These are phyloP conservation scores for Talaromyces thailandensis DNA, from an alignment of 495 filamentous ascomycete species.

Conservation along the genomic window DNA sequence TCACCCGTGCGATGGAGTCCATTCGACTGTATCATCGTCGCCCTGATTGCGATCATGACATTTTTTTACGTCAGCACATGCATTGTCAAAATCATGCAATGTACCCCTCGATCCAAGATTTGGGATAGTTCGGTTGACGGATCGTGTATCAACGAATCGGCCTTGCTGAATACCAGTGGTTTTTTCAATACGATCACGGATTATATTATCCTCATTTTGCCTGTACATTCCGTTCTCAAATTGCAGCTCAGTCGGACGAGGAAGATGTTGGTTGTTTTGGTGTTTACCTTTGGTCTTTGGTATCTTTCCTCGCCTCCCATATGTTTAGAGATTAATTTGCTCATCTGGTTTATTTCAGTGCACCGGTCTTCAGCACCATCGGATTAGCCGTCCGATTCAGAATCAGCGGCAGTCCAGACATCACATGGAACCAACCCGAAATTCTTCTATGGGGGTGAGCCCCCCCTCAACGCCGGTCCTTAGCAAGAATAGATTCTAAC, in stretches of 20 bases:
- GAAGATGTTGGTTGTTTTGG: conserved; percentile 16
- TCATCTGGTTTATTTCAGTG: conserved; percentile 8
- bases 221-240: conserved; percentile 16
- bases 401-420: conserved; percentile 14
- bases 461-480: background rate
- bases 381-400: conserved; percentile 15
- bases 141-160: conserved; percentile 12
- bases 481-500: background rate
- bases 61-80: conserved; percentile 14
- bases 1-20: conserved; percentile 13
- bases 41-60: conserved; percentile 14
- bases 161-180: conserved; percentile 19
- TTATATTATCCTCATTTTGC: conserved; percentile 19
- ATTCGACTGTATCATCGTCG: conserved; percentile 18
- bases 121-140: conserved; percentile 13
- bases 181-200: conserved; percentile 23
- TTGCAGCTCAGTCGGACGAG: conserved; percentile 10
- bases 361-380: conserved; percentile 17
- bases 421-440: conserved; percentile 16
- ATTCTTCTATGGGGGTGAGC: conserved; percentile 17
- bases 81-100: conserved; percentile 19
- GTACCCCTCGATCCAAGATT: conserved; percentile 13
- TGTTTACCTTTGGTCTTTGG: conserved; percentile 23
- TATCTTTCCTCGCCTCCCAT: background rate
- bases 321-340: background rate